Evolutionary conservation across 805 yeast species (phyloP), one percentile per base, ranked within the genome.

Genomic region (Saturnispora serradocipensis): DNA sequence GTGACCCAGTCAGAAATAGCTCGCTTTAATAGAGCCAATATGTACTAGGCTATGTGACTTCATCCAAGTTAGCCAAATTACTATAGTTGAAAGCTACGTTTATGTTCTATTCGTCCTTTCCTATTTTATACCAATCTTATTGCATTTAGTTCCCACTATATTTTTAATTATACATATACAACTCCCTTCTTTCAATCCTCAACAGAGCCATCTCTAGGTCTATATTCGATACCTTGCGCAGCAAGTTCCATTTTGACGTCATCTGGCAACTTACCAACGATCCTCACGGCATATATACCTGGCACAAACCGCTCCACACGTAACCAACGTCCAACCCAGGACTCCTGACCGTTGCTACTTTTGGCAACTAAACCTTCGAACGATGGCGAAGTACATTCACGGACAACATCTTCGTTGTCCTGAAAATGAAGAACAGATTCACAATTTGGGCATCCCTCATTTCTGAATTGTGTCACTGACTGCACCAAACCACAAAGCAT

Each of bases 261-360:
- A 7, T 86, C 87, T 1, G 98, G 97, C 47, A 93, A 72, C 60
- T 88, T 82, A 35, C 99, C 99, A 58, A 82, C 84, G 6, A 93
- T 91, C 62, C 91, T 87, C 30, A 90, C 95, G 1, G 99, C 99
- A 60, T 93, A 89, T 59, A 91, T 66, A 0, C 98, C 99, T 0
- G 95, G 86, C 22, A 81, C 83, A 64, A 88, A 88, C 16, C 87
- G 84, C 62, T 88, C 96, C 32, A 91, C 84, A 67, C 97, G 80
- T 52, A 91, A 72, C 99, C 99, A 91, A 63, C 86, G 81, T 15
- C 97, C 97, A 39, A 88, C 97, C 99, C 99, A 91, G 2, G 97
- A 88, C 35, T 76, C 51, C 11, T 44, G 78, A 48, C 81, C 79
- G 48, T 91, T 88, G 54, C 85, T 89, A 46, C 95, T 88, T 56